Conservation (phyloP, 257 asterid genomes). For the Buddleja alternifolia region DNA sequence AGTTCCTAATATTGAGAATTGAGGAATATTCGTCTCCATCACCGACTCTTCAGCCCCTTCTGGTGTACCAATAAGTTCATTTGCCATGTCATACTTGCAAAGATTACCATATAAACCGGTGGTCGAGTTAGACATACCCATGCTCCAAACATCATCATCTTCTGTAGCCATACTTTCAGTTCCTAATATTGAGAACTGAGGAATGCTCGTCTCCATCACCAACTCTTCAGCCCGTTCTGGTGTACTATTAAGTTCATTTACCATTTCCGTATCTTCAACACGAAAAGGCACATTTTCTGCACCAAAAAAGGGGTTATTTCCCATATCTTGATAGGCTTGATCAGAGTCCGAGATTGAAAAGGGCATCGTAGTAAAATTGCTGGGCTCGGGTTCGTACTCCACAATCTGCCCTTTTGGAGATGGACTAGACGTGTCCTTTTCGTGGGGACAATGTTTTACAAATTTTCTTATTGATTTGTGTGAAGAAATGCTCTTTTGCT, state of each 20-base stretch:
- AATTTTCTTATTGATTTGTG: constrained; percentile 49
- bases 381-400: constrained; percentile 28
- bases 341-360: neutral
- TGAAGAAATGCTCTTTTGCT: constrained; percentile 40
- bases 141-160: constrained; percentile 48
- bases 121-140: constrained; percentile 34
- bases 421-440: constrained; percentile 23
- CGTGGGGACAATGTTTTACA: constrained; percentile 45
- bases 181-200: constrained; percentile 32
- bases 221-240: constrained; percentile 31
- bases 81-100: constrained; percentile 27
- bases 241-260: constrained; percentile 26
- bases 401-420: constrained; percentile 35
- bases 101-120: constrained; percentile 40
- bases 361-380: constrained; percentile 16
- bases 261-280: constrained; percentile 29
- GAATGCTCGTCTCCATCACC: constrained; percentile 30
- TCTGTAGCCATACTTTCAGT: constrained; percentile 41
- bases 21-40: constrained; percentile 32
- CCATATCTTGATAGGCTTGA: constrained; percentile 33
- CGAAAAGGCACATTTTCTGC: constrained; percentile 28
- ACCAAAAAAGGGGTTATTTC: constrained; percentile 24
- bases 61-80: constrained; percentile 28
- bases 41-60: constrained; percentile 31
- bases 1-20: constrained; percentile 32